Conservation (phyloP, 2,329 filamentous ascomycete species). For the Pseudogymnoascus destructans region DNA sequence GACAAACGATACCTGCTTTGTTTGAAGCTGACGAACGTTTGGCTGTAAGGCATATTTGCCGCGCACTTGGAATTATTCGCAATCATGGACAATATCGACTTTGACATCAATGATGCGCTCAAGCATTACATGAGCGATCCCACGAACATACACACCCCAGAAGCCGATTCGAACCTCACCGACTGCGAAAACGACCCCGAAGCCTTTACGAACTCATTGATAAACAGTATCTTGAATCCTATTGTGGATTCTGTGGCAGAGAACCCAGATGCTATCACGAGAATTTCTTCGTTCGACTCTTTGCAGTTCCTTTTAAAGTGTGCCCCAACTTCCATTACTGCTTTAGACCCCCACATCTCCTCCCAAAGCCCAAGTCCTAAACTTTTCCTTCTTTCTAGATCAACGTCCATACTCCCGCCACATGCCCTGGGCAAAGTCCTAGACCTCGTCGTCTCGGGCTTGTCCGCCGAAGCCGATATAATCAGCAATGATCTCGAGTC, state of each 20-base stretch:
- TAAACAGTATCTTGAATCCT: slow-evolving; percentile 78
- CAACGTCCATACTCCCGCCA: slow-evolving; percentile 63
- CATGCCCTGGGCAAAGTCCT: slow-evolving; percentile 85
- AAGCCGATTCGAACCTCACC: slow-evolving; percentile 69
- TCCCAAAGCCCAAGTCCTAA: slow-evolving; percentile 41
- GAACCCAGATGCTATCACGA: slow-evolving; percentile 76
- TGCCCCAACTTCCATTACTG: slow-evolving; percentile 42
- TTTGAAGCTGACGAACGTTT: neutral
- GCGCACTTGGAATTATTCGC: slow-evolving; percentile 15
- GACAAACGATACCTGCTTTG: neutral
- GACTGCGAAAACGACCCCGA: slow-evolving; percentile 92
- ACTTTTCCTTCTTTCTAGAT: slow-evolving; percentile 57
- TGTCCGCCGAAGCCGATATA: slow-evolving; percentile 73
- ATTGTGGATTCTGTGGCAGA: slow-evolving; percentile 89
- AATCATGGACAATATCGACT: slow-evolving; percentile 62
- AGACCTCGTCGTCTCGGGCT: slow-evolving; percentile 74
- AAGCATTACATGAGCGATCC: slow-evolving; percentile 96
- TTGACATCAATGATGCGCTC: slow-evolving; percentile 93
- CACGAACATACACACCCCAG: slow-evolving; percentile 64
- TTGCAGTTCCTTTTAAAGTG: slow-evolving; percentile 95
- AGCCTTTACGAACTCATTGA: slow-evolving; percentile 59
- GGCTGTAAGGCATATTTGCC: slow-evolving; percentile 2
- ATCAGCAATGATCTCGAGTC: slow-evolving; percentile 76
- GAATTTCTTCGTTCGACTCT: slow-evolving; percentile 73
- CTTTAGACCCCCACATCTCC: slow-evolving; percentile 21